A percentile compares a stretch with the other conserved stretches of the same genome.
phyloP scores from a whole-genome alignment of 2,329 filamentous ascomycete species.

The Fusarium protoensiforme region DNA sequence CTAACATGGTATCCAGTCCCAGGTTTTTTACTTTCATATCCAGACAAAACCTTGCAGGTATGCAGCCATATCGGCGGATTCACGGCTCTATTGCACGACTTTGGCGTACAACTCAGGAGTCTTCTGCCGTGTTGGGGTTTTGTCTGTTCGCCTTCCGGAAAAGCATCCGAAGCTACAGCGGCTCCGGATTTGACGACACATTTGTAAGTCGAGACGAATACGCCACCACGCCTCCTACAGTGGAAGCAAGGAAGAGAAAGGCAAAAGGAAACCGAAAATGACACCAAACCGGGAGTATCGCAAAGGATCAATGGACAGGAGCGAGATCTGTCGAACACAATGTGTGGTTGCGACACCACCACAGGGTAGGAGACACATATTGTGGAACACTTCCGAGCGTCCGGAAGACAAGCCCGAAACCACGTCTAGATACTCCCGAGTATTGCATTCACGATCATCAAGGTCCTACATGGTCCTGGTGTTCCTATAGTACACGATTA shows the following conservation, averaged over 20 bases:
- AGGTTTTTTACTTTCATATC: too few relatives aligned
- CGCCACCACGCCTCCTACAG: background rate
- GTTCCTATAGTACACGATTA: conserved; percentile 23
- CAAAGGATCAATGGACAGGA: background rate
- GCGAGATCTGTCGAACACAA: background rate
- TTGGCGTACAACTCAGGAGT: background rate
- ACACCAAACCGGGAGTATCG: background rate
- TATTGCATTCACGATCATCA: conserved; percentile 1
- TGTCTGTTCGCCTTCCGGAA: background rate
- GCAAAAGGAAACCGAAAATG: background rate
- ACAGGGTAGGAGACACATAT: conserved; percentile 9
- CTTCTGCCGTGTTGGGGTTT: background rate
- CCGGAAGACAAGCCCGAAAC: background rate
- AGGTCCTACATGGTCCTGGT: conserved; percentile 1
- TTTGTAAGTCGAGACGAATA: background rate
- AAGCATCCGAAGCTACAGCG: background rate
- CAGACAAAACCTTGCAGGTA: background rate
- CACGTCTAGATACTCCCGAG: background rate
- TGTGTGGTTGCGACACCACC: background rate
- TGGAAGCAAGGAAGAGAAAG: background rate
- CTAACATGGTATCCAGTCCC: too few relatives aligned
- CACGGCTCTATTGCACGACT: background rate
- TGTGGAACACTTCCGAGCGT: background rate
- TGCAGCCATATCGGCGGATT: background rate
- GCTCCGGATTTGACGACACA: background rate